Evolutionary conservation across 75 land plant genomes (phyloP).

Genomic region (Picea sitchensis): DNA sequence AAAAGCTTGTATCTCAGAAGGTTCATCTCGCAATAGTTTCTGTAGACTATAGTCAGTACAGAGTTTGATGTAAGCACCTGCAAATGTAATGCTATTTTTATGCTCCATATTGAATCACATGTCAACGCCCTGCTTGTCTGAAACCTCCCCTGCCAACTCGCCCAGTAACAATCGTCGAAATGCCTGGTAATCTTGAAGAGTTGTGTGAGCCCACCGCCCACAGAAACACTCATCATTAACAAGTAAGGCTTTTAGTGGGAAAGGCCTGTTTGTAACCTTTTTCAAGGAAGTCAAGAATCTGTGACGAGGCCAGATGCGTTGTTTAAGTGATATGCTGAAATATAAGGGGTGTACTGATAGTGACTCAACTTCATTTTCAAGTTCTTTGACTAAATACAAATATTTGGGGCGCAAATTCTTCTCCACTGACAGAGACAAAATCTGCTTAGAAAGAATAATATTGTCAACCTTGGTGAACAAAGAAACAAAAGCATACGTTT

Average conservation of each 20-base stretch:
- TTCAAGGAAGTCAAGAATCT: constrained; percentile 63
- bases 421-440: constrained; percentile 81
- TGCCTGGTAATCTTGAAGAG: constrained; percentile 61
- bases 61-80: background rate
- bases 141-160: constrained; percentile 42
- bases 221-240: constrained; percentile 78
- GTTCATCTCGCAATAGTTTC: constrained; percentile 5
- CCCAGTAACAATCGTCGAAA: constrained; percentile 57
- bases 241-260: constrained; percentile 67
- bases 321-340: constrained; percentile 80
- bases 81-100: background rate
- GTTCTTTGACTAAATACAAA: constrained; percentile 69
- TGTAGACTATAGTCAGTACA: background rate
- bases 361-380: constrained; percentile 55
- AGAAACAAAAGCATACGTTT: constrained; percentile 9
- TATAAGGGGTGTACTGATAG: constrained; percentile 76
- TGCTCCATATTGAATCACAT: background rate
- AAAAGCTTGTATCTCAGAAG: background rate
- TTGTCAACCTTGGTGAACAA: background rate
- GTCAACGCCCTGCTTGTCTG: constrained; percentile 6
- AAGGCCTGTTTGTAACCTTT: constrained; percentile 73
- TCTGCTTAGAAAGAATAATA: constrained; percentile 34
- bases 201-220: constrained; percentile 73
- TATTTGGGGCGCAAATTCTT: constrained; percentile 77
- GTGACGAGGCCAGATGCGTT: constrained; percentile 84